Base-by-base conservation (phyloP, 2,329 filamentous ascomycete genomes). In the Epichloe sibirici region DNA sequence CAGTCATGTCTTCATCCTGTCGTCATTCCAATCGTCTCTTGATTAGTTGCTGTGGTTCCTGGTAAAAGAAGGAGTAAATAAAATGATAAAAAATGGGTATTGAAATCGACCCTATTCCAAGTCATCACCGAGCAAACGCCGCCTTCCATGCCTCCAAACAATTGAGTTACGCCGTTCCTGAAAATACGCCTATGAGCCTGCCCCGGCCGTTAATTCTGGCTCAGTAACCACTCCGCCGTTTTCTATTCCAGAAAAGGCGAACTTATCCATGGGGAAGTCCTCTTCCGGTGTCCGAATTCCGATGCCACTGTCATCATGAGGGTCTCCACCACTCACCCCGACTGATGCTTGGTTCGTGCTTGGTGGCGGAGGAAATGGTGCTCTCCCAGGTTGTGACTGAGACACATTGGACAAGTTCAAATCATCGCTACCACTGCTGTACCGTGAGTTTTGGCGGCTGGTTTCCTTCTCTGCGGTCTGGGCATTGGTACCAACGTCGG, bases 301-400 rank as follows among this genome's bases (percentile, higher is more conserved):
- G 55, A 89, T 89, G 1, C 84, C 85, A 61, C 85, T 89, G 58
- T 89, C 86, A 58, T 89, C 85, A 55, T 84, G 79, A 3, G 63
- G 69, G 53, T 75, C 74, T 53, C 71, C 61, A 25, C 75, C 73
- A 45, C 72, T 58, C 55, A 58, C 58, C 23, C 53, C 58, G 56
- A 62, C 55, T 1, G 62, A 51, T 56, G 71, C 71, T 62, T 78
- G 69, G 60, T 68, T 71, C 57, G 71, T 68, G 44, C 58, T 74
- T 56, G 60, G 67, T 23, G 65, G 63, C 3, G 73, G 67, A 2
- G 70, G 76, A 52, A 81, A 79, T 1, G 76, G 75, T 0, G 77
- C 75, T 64, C 52, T 74, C 21, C 67, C 69, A 1, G 66, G 74
- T 55, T 79, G 76, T 17, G 74, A 67, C 54, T 77, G 74, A 0